Evolutionary conservation across 331 rosid species (phyloP), one percentile per base, ranked within the genome.

Genomic region (Stylosanthes scabra): DNA sequence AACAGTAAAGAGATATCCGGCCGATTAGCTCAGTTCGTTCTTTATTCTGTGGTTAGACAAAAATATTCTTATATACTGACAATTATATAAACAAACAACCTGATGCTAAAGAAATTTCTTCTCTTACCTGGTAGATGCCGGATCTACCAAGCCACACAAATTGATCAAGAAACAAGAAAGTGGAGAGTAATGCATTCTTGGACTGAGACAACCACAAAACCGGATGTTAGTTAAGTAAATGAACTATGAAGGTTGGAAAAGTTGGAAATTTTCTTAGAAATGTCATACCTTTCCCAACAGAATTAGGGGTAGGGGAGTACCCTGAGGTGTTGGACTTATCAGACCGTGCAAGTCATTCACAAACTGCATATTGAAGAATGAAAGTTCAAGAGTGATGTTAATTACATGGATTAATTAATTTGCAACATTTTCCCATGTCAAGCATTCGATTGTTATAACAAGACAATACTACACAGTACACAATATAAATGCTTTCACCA

Each of bases 111-210:
- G 41, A 77, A 79, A 56, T 28, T 11, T 13, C 11, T 55, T 42
- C 70, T 25, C 68, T 5, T 80, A 95, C 99, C 97, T 95, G 77
- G 68, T 88, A 80, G 75, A 95, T 90, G 56, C 97, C 99, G 1
- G 97, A 28, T 82, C 97, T 95, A 41, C 99, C 88, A 13, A 95
- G 99, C 99, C 99, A 95, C 75, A 91, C 99, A 72, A 95, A 76
- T 95, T 95, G 99, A 86, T 95, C 99, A 27, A 95, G 99, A 82
- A 95, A 84, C 71, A 95, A 87, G 89, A 95, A 95, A 56, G 97
- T 91, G 63, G 99, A 90, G 72, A 95, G 76, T 70, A 95, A 76
- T 34, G 97, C 93, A 49, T 95, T 90, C 89, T 95, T 95, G 72
- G 97, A 92, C 99, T 95, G 90, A 11, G 72, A 75, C 15, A 78